phyloP scores from a whole-genome alignment of 2,329 filamentous ascomycete genomes.

The Xylaria sp. region DNA sequence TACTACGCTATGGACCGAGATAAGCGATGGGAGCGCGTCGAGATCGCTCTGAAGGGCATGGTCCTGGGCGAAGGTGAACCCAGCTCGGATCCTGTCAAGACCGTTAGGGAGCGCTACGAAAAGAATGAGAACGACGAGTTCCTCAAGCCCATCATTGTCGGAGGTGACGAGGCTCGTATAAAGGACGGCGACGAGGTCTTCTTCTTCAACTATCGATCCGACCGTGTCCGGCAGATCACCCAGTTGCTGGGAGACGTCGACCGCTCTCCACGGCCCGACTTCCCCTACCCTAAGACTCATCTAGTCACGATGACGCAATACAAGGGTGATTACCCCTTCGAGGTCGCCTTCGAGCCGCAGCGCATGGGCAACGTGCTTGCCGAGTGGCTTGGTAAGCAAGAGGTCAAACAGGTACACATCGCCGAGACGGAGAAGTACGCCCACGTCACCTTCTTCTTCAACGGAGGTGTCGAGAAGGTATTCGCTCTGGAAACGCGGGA shows the following conservation, averaged over 20 bases:
- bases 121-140: constrained; percentile 95
- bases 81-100: constrained; percentile 83
- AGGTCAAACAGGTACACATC: constrained; percentile 91
- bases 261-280: constrained; percentile 88
- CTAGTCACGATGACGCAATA: constrained; percentile 99
- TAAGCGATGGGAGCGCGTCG: constrained; percentile 97
- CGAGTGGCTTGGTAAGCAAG: constrained; percentile 92
- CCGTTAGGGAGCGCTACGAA: constrained; percentile 87
- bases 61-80: constrained; percentile 87
- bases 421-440: constrained; percentile 99
- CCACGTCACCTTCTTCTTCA: constrained; percentile 99
- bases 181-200: constrained; percentile 94
- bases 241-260: constrained; percentile 93
- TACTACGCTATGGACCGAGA: constrained; percentile 99
- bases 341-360: constrained; percentile 92
- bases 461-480: constrained; percentile 96
- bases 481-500: constrained; percentile 93
- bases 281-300: constrained; percentile 90
- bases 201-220: constrained; percentile 99
- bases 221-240: constrained; percentile 95
- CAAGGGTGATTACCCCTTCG: constrained; percentile 94
- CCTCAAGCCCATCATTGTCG: constrained; percentile 95
- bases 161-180: constrained; percentile 85
- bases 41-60: constrained; percentile 88
- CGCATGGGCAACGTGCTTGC: constrained; percentile 98